A percentile compares a stretch with the other conserved stretches of the same genome.
These are phyloP conservation scores for Schwanniomyces vanrijiae DNA, from an alignment of 805 yeast genomes.

Conservation along the genomic window DNA sequence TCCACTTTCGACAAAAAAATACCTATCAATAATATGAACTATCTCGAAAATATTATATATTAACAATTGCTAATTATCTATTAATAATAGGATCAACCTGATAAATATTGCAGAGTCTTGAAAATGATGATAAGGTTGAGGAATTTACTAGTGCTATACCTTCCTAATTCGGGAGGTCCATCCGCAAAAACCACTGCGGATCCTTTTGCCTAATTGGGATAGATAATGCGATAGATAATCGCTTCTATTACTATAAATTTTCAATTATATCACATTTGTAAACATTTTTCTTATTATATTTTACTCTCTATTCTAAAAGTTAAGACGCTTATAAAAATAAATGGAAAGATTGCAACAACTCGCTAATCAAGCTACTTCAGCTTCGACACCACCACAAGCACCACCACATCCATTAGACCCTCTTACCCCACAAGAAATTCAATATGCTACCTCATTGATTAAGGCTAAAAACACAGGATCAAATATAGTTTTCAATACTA, in stretches of 20 bases:
- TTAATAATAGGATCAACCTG: too few species aligned
- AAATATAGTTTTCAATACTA: conserved; percentile 59
- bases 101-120: too few species aligned
- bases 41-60: too few species aligned
- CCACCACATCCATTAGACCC: conserved; percentile 76
- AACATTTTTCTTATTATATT: not conserved
- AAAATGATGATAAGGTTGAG: not conserved
- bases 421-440: conserved; percentile 61
- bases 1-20: too few species aligned
- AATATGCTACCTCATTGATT: conserved; percentile 53
- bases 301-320: not conserved
- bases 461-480: conserved; percentile 47
- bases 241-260: not conserved
- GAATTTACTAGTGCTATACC: not conserved
- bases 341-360: conserved; percentile 71
- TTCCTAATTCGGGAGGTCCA: conserved; percentile 6
- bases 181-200: conserved; percentile 2
- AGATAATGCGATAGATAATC: conserved; percentile 7
- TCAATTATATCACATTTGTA: not conserved
- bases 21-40: too few species aligned
- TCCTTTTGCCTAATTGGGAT: conserved; percentile 7
- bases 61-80: too few species aligned
- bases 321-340: not conserved
- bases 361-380: conserved; percentile 60
- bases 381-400: conserved; percentile 50